A percentile compares a stretch with the other conserved stretches of the same genome.
These are phyloP conservation scores for Davidsoniella eucalypti DNA, from an alignment of 2,329 filamentous ascomycete species.

Conservation along the genomic window DNA sequence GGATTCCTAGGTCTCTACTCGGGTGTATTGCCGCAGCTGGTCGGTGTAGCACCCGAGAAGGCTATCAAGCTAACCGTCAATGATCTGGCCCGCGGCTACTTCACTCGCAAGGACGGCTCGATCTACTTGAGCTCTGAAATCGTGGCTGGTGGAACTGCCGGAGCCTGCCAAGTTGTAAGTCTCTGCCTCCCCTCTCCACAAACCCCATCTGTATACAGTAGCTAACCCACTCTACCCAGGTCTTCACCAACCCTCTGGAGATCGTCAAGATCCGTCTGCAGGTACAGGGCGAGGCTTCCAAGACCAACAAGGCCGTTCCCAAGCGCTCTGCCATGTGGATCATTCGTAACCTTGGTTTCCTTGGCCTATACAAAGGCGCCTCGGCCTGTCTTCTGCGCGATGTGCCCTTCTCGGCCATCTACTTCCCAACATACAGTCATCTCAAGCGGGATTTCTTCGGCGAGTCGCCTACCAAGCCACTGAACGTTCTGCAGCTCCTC, in stretches of 20 bases:
- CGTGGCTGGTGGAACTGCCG: conserved; percentile 73
- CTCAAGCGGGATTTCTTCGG: conserved; percentile 89
- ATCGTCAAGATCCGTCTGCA: conserved; percentile 99
- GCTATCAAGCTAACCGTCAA: conserved; percentile 99
- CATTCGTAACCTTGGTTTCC: conserved; percentile 79
- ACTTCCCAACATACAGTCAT: conserved; percentile 94
- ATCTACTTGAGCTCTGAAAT: conserved; percentile 62
- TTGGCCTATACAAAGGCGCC: conserved; percentile 93
- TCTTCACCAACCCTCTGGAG: conserved; percentile 95
- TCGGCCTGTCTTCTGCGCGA: conserved; percentile 88
- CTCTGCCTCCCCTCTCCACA: neutral
- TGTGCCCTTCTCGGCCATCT: conserved; percentile 95
- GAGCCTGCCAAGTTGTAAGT: conserved; percentile 90
- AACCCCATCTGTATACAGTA: neutral
- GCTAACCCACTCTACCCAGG: conserved; percentile 28
- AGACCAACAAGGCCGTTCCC: conserved; percentile 56
- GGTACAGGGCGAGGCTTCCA: conserved; percentile 89
- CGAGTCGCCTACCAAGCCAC: conserved; percentile 71
- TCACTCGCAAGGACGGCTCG: conserved; percentile 56
- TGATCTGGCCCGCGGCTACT: conserved; percentile 65
- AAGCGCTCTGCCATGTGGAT: conserved; percentile 97
- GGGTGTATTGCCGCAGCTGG: conserved; percentile 82
- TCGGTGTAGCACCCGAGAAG: conserved; percentile 97
- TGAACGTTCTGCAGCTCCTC: conserved; percentile 78
- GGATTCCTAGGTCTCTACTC: conserved; percentile 83